Conservation (phyloP, 768 basidiomycete genomes). For the Suillus hirtellus region DNA sequence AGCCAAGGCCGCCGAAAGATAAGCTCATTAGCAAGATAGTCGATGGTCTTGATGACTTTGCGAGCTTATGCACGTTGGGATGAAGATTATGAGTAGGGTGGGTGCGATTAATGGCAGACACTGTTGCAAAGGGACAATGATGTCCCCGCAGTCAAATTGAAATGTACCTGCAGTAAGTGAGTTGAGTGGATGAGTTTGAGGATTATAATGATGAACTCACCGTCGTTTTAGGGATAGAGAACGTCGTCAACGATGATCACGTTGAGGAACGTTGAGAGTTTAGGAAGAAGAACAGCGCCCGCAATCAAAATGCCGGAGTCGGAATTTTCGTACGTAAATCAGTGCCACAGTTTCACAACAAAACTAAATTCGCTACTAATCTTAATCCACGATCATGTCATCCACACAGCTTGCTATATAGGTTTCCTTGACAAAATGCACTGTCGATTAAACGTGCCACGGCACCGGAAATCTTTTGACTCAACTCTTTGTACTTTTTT, state of each 20-base stretch:
- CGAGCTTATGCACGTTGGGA: constrained; percentile 34
- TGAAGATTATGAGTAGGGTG: constrained; percentile 31
- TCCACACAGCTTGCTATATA: not conserved
- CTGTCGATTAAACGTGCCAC: too few relatives aligned
- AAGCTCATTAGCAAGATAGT: constrained; percentile 63
- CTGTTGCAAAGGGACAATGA: constrained; percentile 35
- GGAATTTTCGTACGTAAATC: constrained; percentile 26
- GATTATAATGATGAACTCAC: not conserved
- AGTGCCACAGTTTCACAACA: constrained; percentile 19
- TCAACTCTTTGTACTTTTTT: not conserved
- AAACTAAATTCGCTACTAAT: constrained; percentile 6
- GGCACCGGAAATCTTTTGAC: not conserved
- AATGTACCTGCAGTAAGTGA: not conserved
- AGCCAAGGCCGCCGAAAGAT: constrained; percentile 60
- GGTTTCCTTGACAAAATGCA: constrained; percentile 3
- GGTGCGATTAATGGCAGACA: constrained; percentile 38
- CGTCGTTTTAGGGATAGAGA: constrained; percentile 7
- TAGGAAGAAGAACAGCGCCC: constrained; percentile 15
- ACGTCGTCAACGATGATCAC: constrained; percentile 12
- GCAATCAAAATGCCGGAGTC: constrained; percentile 28
- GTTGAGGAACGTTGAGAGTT: constrained; percentile 14
- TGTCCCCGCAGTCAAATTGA: constrained; percentile 13
- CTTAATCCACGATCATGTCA: not conserved
- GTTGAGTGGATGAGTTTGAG: not conserved
- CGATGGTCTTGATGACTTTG: constrained; percentile 43